Evolutionary conservation across 805 yeast genomes (phyloP).

Genomic region (Monosporozyma unispora): DNA sequence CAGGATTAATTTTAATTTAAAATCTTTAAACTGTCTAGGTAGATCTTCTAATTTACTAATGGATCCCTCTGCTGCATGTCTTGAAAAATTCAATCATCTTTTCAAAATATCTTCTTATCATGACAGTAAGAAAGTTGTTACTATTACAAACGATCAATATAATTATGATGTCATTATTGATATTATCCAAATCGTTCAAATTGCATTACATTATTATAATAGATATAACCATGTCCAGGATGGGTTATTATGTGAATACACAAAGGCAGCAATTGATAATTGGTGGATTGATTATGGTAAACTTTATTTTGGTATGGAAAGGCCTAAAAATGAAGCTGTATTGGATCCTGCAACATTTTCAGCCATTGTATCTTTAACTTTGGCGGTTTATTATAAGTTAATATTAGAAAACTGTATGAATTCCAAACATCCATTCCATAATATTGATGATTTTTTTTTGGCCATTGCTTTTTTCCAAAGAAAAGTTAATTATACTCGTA

Average conservation of each 20-base stretch:
- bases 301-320: constrained; percentile 24
- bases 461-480: constrained; percentile 74
- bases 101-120: constrained; percentile 36
- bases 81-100: constrained; percentile 72
- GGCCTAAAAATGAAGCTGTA: constrained; percentile 39
- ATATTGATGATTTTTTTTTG: constrained; percentile 47
- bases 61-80: constrained; percentile 68
- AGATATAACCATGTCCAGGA: constrained; percentile 56
- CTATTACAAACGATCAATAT: neutral
- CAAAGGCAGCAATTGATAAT: constrained; percentile 58
- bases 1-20: constrained; percentile 65
- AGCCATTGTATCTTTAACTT: constrained; percentile 68
- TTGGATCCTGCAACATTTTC: constrained; percentile 64
- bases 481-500: constrained; percentile 34
- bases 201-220: constrained; percentile 68
- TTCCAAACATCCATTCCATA: constrained; percentile 77
- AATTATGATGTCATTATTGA: constrained; percentile 49
- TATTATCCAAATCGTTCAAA: constrained; percentile 65
- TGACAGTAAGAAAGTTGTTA: constrained; percentile 37
- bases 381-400: constrained; percentile 56
- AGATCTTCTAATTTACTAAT: constrained; percentile 66
- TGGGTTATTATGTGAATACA: constrained; percentile 73
- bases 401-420: constrained; percentile 51
- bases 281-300: constrained; percentile 83
- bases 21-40: constrained; percentile 76